Conservation (phyloP, 305 asterid species). For the Andrographis paniculata region DNA sequence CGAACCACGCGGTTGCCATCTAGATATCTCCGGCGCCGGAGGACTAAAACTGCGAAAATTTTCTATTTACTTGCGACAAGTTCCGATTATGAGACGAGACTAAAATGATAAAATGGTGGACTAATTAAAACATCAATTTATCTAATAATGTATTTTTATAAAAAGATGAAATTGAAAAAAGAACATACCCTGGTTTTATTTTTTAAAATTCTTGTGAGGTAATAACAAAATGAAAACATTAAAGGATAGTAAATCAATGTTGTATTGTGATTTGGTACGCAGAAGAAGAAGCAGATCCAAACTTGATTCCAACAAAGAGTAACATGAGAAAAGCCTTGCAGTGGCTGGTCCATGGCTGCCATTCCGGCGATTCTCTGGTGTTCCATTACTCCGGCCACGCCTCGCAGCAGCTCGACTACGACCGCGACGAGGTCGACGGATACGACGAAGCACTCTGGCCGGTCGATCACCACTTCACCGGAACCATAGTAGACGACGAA, state of each 20-base stretch:
- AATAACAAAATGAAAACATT: neutral
- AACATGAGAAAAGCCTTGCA: constrained; percentile 46
- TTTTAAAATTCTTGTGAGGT: too few species aligned
- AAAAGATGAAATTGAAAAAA: too few species aligned
- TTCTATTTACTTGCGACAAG: too few species aligned
- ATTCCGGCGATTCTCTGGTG: constrained; percentile 49
- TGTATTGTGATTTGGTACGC: constrained; percentile 22
- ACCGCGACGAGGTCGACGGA: constrained; percentile 50
- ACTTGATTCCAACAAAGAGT: constrained; percentile 39
- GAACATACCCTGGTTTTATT: too few species aligned
- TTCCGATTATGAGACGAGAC: too few species aligned
- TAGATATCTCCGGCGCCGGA: too few species aligned
- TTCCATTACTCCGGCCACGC: constrained; percentile 62
- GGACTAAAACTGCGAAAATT: too few species aligned
- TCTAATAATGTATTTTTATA: neutral
- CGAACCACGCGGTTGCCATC: too few species aligned
- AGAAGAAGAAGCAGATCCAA: constrained; percentile 45
- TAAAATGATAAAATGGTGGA: too few species aligned
- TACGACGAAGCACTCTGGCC: constrained; percentile 51
- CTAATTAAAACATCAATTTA: neutral
- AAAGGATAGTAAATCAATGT: neutral
- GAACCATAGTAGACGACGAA: constrained; percentile 46
- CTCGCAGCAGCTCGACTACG: constrained; percentile 31
- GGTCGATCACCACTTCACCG: constrained; percentile 37
- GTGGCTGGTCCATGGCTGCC: constrained; percentile 57